Conservation (phyloP, 176 grass and related monocot genomes). For the Miscanthus lutarioriparius region DNA sequence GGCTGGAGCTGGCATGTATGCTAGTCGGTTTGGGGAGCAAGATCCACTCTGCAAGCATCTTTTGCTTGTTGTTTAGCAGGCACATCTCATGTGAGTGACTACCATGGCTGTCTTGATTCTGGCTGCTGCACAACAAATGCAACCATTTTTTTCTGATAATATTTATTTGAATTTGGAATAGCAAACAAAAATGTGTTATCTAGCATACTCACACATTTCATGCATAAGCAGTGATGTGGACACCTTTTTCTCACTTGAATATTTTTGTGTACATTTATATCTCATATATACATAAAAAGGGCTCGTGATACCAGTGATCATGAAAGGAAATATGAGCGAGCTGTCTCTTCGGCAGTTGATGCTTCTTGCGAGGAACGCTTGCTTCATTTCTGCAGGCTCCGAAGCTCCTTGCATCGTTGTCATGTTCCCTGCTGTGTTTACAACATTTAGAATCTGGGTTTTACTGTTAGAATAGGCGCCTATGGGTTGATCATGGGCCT, state of each 20-base stretch:
- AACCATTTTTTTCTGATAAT: background rate
- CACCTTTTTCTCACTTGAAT: background rate
- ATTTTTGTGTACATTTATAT: background rate
- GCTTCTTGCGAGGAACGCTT: background rate
- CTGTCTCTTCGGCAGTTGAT: background rate
- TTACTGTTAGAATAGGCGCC: too few species aligned
- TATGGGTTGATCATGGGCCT: too few species aligned
- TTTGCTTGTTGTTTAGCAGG: background rate
- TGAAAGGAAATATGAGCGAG: background rate
- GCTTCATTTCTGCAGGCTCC: background rate
- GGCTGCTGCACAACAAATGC: background rate
- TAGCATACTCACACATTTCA: background rate
- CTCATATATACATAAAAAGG: too few species aligned
- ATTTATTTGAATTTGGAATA: background rate
- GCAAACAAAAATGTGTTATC: conserved; percentile 1
- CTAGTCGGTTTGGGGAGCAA: background rate
- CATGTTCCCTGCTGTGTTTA: background rate
- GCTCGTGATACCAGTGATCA: background rate
- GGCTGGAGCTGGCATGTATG: conserved; percentile 12
- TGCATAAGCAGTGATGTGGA: background rate
- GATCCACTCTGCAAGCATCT: background rate
- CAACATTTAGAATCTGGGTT: background rate
- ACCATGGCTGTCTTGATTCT: background rate
- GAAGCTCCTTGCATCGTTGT: background rate
- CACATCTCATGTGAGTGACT: conserved; percentile 10